Base-by-base conservation (phyloP, 441 rosid genomes). In the Populus hybrid region DNA sequence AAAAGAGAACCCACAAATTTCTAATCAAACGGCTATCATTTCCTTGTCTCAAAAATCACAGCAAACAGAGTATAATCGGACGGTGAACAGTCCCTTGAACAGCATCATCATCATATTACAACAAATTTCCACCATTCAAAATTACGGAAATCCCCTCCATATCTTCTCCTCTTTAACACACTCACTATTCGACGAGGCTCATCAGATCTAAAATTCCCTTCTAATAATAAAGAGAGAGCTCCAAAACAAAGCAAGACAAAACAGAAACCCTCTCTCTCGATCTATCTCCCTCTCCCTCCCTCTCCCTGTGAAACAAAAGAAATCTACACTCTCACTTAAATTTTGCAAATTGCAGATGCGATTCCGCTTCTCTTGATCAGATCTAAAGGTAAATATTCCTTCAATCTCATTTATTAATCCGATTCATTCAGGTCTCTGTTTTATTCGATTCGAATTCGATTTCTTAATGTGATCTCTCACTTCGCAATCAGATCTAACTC, bases 321-420 rank as follows among this genome's bases (percentile, higher is more conserved):
- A 32, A 7, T 23, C 11, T 6, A 23, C 4, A 24, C 2, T 10
- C 50, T 10, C 34, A 7, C 64, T 65, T 3, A 21, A 14, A 28
- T 75, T 63, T 53, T 14, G 28, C 2, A 50, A 30, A 46, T 14
- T 72, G 61, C 64, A n/a, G 64, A 61, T 70, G 69, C 74, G 70
- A 69, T 79, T 79, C n/a, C 21, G 69, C 61, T 69, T n/a, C 19
- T 69, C 16, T 7, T 59, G 35, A 79, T 79, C 82, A 42, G 78
- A 79, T 79, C 78, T 70, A n/a, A 59, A 74, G 82, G 82, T 79
- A 30, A 61, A 9, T 11, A n/a, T 28, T 19, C 4, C 65, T 59
- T 71, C 7, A 30, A 30, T 30, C 32, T 30, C 32, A 30, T 30
- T 30, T 30, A 30, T 28, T 3, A 57, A 23, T 76, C 21, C 9